Base-by-base conservation (phyloP, 805 yeast genomes). In the Kodamaea hsintzibuensis region DNA sequence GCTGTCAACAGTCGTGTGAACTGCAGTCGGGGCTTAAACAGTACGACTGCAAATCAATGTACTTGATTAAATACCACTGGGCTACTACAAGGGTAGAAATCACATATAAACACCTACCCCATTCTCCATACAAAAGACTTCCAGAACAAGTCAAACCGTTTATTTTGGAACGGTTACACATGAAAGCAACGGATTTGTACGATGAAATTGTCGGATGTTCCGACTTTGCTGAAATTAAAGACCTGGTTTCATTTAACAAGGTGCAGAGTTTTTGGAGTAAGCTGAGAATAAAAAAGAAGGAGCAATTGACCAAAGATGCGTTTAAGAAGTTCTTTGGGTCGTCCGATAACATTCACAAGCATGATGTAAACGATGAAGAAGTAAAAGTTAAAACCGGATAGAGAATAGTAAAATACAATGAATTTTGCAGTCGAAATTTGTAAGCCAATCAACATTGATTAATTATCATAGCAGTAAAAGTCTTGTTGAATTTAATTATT, bases 231-330 rank as follows among this genome's bases (percentile, higher is more conserved):
- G 57, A 55, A 17, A 51, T 60, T 33, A 58, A 57, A 39, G 56
- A 58, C 17, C 44, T 51, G 33, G 56, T 61, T 35, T 55, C 50
- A 37, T 58, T 58, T 50, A 55, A 56, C 35, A 61, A 61, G 49
- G 62, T 61, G 2, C 64, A 61, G 52, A 55, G 62, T 17, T 61
- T 42, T 49, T 61, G 64, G 62, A 58, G 61, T n/a, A 58, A 59
- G 38, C 60, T 54, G 48, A 42, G 64, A 35, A 59, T 54, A 16
- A 56, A 48, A 37, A 51, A 47, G 52, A 61, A 56, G 40, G 56
- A 57, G 17, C 57, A 59, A 44, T 42, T 56, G 12, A 59, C 64
- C 9, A 61, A 61, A 42, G 59, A 53, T 16, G 64, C 64, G n/a
- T 61, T 61, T 49, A 58, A 56, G 46, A 50, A 52, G 47, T 61